Conservation (phyloP, 2,329 filamentous ascomycete species). For the Pochonia chlamydosporia region DNA sequence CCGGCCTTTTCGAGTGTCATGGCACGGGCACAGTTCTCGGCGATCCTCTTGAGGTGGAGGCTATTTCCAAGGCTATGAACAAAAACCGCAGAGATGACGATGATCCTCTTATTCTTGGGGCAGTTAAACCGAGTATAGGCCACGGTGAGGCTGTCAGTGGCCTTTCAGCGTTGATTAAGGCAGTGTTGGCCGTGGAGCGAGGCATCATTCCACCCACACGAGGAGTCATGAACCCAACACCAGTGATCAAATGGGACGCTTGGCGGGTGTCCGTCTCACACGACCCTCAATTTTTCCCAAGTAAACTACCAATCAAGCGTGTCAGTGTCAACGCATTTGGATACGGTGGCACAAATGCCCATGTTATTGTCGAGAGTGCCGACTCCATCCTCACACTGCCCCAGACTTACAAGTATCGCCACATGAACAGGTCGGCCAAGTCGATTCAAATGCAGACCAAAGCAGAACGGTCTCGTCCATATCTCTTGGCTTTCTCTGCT, state of each 20-base stretch:
- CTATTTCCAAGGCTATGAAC: slow-evolving; percentile 32
- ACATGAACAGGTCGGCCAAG: neutral
- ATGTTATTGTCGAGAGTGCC: slow-evolving; percentile 7
- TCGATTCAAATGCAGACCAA: neutral
- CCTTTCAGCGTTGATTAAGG: slow-evolving; percentile 21
- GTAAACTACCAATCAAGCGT: neutral
- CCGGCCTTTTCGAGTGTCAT: slow-evolving; percentile 35
- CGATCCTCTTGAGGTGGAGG: slow-evolving; percentile 37
- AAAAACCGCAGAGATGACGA: neutral
- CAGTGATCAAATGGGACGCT: slow-evolving; percentile 2
- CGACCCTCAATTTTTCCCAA: neutral
- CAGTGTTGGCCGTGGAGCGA: slow-evolving; percentile 16
- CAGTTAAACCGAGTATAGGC: slow-evolving; percentile 12
- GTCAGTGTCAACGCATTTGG: slow-evolving; percentile 4
- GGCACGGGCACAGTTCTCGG: slow-evolving; percentile 36
- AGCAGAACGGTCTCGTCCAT: neutral
- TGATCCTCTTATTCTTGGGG: slow-evolving; percentile 1
- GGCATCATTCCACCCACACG: slow-evolving; percentile 14
- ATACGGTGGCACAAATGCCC: slow-evolving; percentile 9
- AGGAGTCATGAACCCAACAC: neutral
- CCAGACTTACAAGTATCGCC: neutral
- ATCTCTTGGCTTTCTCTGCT: slow-evolving; percentile 3
- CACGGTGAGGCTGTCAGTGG: slow-evolving; percentile 21
- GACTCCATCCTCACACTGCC: neutral
- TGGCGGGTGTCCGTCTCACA: neutral